Conservation (phyloP, 2,329 filamentous ascomycete genomes). For the Mariannaea elegans region DNA sequence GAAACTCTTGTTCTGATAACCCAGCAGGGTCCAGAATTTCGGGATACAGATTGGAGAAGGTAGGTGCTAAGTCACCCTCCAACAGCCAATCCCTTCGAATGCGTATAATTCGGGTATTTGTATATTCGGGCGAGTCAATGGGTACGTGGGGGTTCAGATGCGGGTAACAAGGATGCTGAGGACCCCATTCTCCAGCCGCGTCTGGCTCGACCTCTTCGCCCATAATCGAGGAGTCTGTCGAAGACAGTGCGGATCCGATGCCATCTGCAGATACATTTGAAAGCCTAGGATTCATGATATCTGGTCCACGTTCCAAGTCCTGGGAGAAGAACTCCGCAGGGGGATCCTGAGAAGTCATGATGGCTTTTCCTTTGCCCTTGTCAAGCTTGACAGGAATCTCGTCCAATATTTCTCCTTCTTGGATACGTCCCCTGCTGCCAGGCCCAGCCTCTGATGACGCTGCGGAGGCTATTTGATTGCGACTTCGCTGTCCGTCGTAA, state of each 20-base stretch:
- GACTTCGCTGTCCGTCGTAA: conserved; percentile 58
- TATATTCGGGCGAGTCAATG: conserved; percentile 75
- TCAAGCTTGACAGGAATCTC: conserved; percentile 43
- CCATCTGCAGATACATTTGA: conserved; percentile 61
- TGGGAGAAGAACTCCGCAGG: conserved; percentile 52
- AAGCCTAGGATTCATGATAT: conserved; percentile 52
- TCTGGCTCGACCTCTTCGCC: conserved; percentile 72
- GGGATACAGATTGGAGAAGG: conserved; percentile 94
- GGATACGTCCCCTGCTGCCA: conserved; percentile 23
- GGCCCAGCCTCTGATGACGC: conserved; percentile 28
- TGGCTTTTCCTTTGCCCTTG: conserved; percentile 62
- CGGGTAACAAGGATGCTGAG: conserved; percentile 92
- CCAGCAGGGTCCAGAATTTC: conserved; percentile 90
- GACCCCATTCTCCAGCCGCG: conserved; percentile 86
- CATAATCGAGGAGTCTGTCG: conserved; percentile 68
- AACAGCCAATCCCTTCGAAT: conserved; percentile 92
- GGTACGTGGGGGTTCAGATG: conserved; percentile 94
- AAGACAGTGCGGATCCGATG: conserved; percentile 64
- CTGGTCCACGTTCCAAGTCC: conserved; percentile 65
- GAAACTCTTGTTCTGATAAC: conserved; percentile 86
- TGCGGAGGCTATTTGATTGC: conserved; percentile 42
- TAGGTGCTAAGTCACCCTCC: conserved; percentile 87
- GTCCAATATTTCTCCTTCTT: conserved; percentile 23
- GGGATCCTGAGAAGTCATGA: conserved; percentile 54
- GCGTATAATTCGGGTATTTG: conserved; percentile 86